These are phyloP conservation scores for Ophiorrhiza pumila DNA, from an alignment of 257 asterid species.

Conservation along the genomic window DNA sequence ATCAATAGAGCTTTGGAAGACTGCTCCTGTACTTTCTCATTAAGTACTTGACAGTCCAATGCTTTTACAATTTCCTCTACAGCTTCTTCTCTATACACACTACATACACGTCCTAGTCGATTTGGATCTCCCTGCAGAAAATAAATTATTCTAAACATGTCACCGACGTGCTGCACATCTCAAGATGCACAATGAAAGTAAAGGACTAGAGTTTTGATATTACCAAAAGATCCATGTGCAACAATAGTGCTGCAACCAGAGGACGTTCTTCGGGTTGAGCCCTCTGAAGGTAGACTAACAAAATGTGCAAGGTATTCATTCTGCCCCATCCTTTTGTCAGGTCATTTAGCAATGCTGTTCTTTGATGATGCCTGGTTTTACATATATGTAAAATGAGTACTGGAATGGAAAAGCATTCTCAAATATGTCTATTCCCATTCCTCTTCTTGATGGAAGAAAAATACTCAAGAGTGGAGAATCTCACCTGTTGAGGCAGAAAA, in stretches of 20 bases:
- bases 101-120: slow-evolving; percentile 31
- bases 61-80: slow-evolving; percentile 58
- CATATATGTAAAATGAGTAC: background rate
- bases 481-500: slow-evolving; percentile 69
- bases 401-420: background rate
- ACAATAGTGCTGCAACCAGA: slow-evolving; percentile 51
- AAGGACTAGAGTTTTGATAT: slow-evolving; percentile 12
- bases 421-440: background rate
- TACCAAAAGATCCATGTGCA: slow-evolving; percentile 79
- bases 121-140: slow-evolving; percentile 13
- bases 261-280: slow-evolving; percentile 61
- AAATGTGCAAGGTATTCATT: slow-evolving; percentile 54
- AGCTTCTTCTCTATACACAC: slow-evolving; percentile 74
- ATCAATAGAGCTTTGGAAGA: slow-evolving; percentile 55
- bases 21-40: slow-evolving; percentile 55
- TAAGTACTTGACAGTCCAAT: slow-evolving; percentile 43
- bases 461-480: background rate
- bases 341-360: slow-evolving; percentile 40
- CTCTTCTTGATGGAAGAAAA: background rate
- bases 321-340: slow-evolving; percentile 55
- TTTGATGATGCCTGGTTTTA: slow-evolving; percentile 45
- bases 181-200: background rate
- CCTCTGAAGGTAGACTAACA: slow-evolving; percentile 54
- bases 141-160: background rate
- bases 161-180: background rate